A percentile compares a stretch with the other conserved stretches of the same genome.
phyloP scores from a whole-genome alignment of 768 basidiomycete species.

The Solioccasus polychromus region DNA sequence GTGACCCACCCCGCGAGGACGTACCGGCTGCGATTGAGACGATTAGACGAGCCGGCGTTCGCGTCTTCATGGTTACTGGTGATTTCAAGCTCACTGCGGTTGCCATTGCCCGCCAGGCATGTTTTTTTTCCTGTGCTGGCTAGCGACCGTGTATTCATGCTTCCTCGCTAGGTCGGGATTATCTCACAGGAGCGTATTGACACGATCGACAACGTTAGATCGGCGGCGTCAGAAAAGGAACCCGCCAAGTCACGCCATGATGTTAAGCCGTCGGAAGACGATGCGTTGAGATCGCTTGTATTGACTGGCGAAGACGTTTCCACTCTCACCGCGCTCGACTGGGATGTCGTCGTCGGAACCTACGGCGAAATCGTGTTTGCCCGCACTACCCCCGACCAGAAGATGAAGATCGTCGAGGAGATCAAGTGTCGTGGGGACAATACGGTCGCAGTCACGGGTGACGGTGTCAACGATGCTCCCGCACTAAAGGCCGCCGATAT shows the following conservation, averaged over 20 bases:
- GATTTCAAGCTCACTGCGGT: constrained; percentile 54
- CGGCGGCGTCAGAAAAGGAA: constrained; percentile 11
- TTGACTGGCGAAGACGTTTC: constrained; percentile 45
- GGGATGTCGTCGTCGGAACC: constrained; percentile 36
- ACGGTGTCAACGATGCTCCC: constrained; percentile 54
- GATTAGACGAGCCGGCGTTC: constrained; percentile 49
- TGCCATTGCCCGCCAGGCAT: constrained; percentile 47
- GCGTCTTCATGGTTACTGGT: constrained; percentile 57
- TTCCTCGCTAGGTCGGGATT: constrained; percentile 38
- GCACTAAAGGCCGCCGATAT: constrained; percentile 53
- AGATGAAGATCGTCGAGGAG: constrained; percentile 55
- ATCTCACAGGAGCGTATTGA: constrained; percentile 40
- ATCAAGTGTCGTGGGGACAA: constrained; percentile 46
- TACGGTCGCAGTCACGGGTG: constrained; percentile 54
- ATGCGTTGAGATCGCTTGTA: constrained; percentile 38
- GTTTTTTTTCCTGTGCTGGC: constrained; percentile 1
- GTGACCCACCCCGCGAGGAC: constrained; percentile 57
- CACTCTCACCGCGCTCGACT: constrained; percentile 34
- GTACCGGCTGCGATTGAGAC: constrained; percentile 44
- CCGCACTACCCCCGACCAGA: constrained; percentile 55
- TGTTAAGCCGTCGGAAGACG: constrained; percentile 38
- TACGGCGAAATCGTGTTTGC: constrained; percentile 52
- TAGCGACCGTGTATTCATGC: neutral
- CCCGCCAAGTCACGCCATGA: constrained; percentile 15
- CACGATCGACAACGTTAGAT: constrained; percentile 25